Evolutionary conservation across 2,329 filamentous ascomycete species (phyloP).

Genomic region (Neopestalotiopsis clavispora): DNA sequence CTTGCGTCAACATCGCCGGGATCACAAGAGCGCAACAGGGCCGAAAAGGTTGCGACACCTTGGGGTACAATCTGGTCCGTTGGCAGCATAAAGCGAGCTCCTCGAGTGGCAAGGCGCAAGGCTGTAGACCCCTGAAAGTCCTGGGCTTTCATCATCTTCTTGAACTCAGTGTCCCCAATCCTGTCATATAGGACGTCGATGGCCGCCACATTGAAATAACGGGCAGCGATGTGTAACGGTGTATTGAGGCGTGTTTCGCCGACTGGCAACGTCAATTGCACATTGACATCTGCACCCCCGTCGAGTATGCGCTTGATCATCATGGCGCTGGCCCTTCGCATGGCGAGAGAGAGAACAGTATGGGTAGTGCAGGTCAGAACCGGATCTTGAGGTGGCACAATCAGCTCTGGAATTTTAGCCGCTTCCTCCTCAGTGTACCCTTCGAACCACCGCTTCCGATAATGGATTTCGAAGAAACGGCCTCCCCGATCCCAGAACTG

Average conservation of each 20-base stretch:
- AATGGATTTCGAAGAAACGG: not conserved
- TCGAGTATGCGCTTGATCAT: not conserved
- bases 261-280: not conserved
- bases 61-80: not conserved
- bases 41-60: conserved; percentile 3
- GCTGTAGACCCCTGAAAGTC: not conserved
- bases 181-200: not conserved
- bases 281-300: not conserved
- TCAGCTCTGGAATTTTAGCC: not conserved
- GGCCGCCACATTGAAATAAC: not conserved
- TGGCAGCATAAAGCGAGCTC: not conserved
- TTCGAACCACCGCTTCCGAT: not conserved
- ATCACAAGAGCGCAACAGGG: conserved; percentile 1
- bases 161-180: not conserved
- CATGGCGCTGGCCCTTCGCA: not conserved
- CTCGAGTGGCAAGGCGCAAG: not conserved
- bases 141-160: not conserved
- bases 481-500: not conserved
- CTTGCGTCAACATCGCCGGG: not conserved
- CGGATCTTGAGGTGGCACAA: not conserved
- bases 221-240: not conserved
- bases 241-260: not conserved
- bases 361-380: not conserved
- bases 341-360: conserved; percentile 7
- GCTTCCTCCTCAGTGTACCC: not conserved